A percentile compares a stretch with the other conserved stretches of the same genome.
These are phyloP conservation scores for Podila epigama DNA, from an alignment of 192 early-diverging fungal species.

Conservation along the genomic window DNA sequence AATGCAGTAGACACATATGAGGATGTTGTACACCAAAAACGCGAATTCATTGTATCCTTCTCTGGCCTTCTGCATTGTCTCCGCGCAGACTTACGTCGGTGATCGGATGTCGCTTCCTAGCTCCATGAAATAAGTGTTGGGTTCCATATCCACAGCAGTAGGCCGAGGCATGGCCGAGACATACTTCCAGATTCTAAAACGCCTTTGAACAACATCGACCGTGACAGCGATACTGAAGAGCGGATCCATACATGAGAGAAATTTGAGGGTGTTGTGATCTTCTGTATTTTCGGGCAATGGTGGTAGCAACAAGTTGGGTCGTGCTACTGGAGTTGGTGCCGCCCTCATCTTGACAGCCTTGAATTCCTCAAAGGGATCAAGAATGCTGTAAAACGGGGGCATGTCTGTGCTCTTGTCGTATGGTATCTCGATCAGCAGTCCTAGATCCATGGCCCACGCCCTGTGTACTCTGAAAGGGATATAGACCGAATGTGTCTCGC, in stretches of 20 bases:
- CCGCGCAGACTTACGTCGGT: constrained; percentile 15
- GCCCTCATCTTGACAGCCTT: constrained; percentile 46
- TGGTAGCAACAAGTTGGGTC: neutral
- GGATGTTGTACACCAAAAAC: neutral
- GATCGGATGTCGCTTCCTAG: constrained; percentile 18
- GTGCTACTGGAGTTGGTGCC: constrained; percentile 7
- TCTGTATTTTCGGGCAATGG: constrained; percentile 16
- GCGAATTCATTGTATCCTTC: neutral
- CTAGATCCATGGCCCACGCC: constrained; percentile 56
- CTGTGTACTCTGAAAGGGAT: constrained; percentile 50
- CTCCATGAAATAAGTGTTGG: constrained; percentile 26
- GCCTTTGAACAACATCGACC: constrained; percentile 11
- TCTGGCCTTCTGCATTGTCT: too few relatives aligned
- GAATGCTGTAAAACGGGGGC: constrained; percentile 51
- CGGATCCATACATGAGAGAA: constrained; percentile 6
- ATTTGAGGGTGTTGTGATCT: constrained; percentile 28
- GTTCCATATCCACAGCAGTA: constrained; percentile 6
- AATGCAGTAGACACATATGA: neutral
- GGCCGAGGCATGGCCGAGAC: constrained; percentile 12
- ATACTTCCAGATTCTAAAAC: constrained; percentile 31
- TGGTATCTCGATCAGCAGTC: constrained; percentile 51
- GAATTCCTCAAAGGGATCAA: constrained; percentile 56
- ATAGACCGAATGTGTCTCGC: constrained; percentile 36
- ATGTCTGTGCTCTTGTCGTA: constrained; percentile 6
- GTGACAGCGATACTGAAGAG: constrained; percentile 14